Evolutionary conservation across 306 rosid genomes (phyloP), one percentile per base, ranked within the genome.

Genomic region (Ceratonia siliqua): DNA sequence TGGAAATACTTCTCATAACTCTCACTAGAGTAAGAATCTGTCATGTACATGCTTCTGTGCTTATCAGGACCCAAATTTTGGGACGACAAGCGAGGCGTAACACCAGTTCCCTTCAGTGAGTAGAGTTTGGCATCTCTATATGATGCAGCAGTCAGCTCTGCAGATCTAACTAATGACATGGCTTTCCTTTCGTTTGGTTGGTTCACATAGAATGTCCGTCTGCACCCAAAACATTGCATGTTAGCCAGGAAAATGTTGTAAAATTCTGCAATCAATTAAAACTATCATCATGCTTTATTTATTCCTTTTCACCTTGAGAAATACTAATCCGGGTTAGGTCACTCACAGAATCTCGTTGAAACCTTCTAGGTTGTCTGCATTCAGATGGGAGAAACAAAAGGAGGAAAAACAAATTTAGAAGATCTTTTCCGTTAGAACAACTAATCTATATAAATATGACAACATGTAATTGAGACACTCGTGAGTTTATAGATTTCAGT

Each of bases 1-100:
- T 67, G 90, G 78, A 91, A 91, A 81, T 88, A 85, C 82, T 92
- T 92, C 62, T 89, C 97, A 43, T 88, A 91, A 74, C 89, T 91
- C 87, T 91, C 91, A 35, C 81, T 79, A 71, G 82, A 67, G 82
- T 82, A 84, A 43, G 97, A 81, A 71, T 91, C 96, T 59, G 89
- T 71, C 52, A 68, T 76, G 27, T 78, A 81, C 79, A 79, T 50
- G 41, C 78, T 74, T 80, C 79, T 85, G n/a, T 84, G 86, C 81
- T 88, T 82, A 27, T 88, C 96, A 3, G 91, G 72, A 20, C 77
- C 78, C 75, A 83, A 85, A 58, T 62, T 79, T 78, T 85, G 85
- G 13, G 90, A 41, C 45, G 97, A 80, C 72, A 86, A 32, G 77
- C 72, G 85, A 6, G 97, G 77, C 77, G 84, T 21, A 30, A 83